Base-by-base conservation (phyloP, 768 basidiomycete genomes). In the Lentinula edodes region DNA sequence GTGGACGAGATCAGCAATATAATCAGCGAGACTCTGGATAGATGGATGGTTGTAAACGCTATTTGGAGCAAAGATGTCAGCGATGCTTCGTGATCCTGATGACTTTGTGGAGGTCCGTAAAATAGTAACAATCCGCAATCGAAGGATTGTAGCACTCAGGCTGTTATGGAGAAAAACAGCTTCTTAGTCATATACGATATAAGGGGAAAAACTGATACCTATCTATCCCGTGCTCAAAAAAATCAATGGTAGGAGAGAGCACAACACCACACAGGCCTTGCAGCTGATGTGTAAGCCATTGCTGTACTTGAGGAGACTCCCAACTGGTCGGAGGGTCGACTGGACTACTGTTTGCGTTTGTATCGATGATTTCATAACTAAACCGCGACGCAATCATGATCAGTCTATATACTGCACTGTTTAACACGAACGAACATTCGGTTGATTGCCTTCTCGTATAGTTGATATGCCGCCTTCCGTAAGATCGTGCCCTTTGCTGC, bases 401-500 rank as follows among this genome's bases (percentile, higher is more conserved):
- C 18, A 48, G 20, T n/a, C 1, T 28, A 28, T 28, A 28, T 28
- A 28, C 28, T 28, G 28, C 28, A 28, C 28, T 4, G 20, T 32
- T 10, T 16, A n/a, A 10, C 20, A 32, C 28, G 5, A 43, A 32
- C 28, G 16, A 43, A 82, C 72, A 80, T 43, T 2, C 64, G 70
- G 5, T 78, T 67, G 1, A 82, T 80, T 63, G 80, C 79, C 0
- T 68, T 39, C 3, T 71, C 73, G 54, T 84, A 83, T 9, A 69
- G 10, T 5, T 59, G 65, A 39, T 81, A 54, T 0, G 78, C 73
- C 5, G 73, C 74, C 58, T 77, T 78, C 48, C 76, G 75, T 46
- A 71, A 70, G 4, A 81, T 73, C 0, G 82, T 80, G 3, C 79
- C 79, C 63, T 84, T 85, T 0, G 70, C 75, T 1, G 80, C 70